Evolutionary conservation across 257 asterid species (phyloP), one percentile per base, ranked within the genome.

Genomic region (Nicotiana paniculata): DNA sequence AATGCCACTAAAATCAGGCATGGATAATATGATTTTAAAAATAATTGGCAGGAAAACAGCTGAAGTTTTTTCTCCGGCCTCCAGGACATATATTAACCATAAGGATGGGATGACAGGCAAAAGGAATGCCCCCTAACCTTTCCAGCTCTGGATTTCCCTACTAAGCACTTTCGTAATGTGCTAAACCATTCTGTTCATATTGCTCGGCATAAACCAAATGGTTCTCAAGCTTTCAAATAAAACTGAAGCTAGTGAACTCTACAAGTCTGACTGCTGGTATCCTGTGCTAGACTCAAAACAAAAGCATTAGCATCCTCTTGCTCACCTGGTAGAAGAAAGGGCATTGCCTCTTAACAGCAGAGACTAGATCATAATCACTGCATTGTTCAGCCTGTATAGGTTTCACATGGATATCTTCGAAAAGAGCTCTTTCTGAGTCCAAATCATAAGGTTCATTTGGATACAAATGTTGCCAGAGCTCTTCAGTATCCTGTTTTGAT

Each of bases 241-340:
- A 46, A 46, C 13, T 46, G 33, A 72, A 39, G 78, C 12, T 70
- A 10, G 58, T 21, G 58, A 39, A 43, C 35, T 21, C 11, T 70
- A 70, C 78, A 70, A 70, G 58, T 43, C 33, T 21, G 78, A 43
- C 35, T 70, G 78, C 35, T 70, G n/a, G 11, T 70, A 70, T 70
- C n/a, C 9, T 11, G 35, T 13, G 78, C 6, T n/a, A 18, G 8
- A 39, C 72, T 9, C 77, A 61, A 57, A 54, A 33, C 4, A 57
- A 55, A 35, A 39, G 18, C 28, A 51, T 68, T 28, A 70, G 48
- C 68, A 55, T 74, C 55, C 58, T 66, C 43, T 10, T 46, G 46
- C 62, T 81, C 87, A 92, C 99, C 99, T 96, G 99, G 90, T 96
- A 93, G 87, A 88, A 93, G 90, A 94, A 96, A 66, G 99, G 95